Base-by-base conservation (phyloP, 140 eudicot species). In the Erigeron philadelphicus region DNA sequence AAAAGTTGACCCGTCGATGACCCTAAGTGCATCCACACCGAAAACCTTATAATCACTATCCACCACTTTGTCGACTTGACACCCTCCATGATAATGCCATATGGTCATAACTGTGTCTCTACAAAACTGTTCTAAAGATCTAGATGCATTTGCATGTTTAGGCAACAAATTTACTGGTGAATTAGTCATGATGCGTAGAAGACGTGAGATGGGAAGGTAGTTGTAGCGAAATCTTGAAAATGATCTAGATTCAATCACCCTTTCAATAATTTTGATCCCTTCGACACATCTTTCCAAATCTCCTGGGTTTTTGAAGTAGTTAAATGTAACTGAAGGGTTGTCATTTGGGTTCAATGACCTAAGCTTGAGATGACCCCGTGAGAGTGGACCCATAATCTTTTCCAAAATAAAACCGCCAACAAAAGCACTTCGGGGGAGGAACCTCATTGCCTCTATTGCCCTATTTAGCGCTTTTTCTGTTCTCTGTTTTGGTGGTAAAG, bases 11-110 rank as follows among this genome's bases (percentile, higher is more conserved):
- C 98, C 98, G 68, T 92, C 98, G 11, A 92, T 79, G 17, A 91
- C 95, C 66, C 96, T 38, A 65, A 91, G 81, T 3, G 82, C 81
- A 75, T 91, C 89, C 1, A 86, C 81, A 21, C 98, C 96, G 2
- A 84, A 60, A 73, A 92, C 98, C 82, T 66, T 88, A 72, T 92
- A 92, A 21, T 92, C 95, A 38, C 12, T 65, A 76, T 92, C 95
- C 11, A 92, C 96, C 66, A 92, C 98, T 66, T 74, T 72, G 25
- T 83, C 88, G 55, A 92, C 90, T 38, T 79, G 88, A 61, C 96
- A 88, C 10, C 98, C 96, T n/a, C 98, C 96, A 43, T 92, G 98
- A 44, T 88, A 92, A 66, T 92, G 98, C 98, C 98, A 92, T 40
- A 92, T 88, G 35, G 98, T 92, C 86, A 78, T 81, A 41, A 92